Evolutionary conservation across 306 rosid genomes (phyloP), one percentile per base, ranked within the genome.

Genomic region (Arachis hypogaea): DNA sequence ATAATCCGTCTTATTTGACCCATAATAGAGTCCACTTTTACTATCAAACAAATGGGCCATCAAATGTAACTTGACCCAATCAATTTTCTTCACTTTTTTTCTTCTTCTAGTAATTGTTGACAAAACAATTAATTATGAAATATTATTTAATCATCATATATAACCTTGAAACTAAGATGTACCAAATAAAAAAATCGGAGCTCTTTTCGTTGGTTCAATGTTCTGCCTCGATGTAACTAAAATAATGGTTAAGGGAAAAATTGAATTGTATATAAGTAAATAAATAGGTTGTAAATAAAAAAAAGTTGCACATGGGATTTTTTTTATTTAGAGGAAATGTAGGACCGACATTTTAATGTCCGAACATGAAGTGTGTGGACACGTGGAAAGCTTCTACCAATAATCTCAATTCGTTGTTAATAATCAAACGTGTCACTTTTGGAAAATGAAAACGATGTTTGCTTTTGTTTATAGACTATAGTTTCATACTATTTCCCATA

Each of bases 361-460:
- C 78, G 64, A 69, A 83, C 83, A 83, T 67, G 85, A 73, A 78
- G 66, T 16, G 63, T 78, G 79, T 79, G 59, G 74, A 9, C 83
- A 84, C 80, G 83, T 81, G 89, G 60, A 74, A 78, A 66, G 36
- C 69, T 52, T 51, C 57, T 78, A 44, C 58, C 65, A 71, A 81
- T 75, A 68, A 81, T 73, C 67, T 58, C 16, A n/a, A n/a, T 76
- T 54, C 11, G 49, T 76, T 60, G 30, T 71, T 74, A 72, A 71
- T 74, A 72, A 71, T 54, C 9, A 69, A 78, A 43, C 44, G 22
- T 33, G 70, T 50, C n/a, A 4, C n/a, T 50, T 50, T 12, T 50
- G 56, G 16, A 4, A 50, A 50, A 50, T 3, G 14, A 40, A 41
- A 69, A 40, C 0, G 40, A 55, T 59, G 44, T 59, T 6, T 73